Percentiles rank a stretch among this genome's conserved stretches.
Conservation (phyloP, 2,329 filamentous ascomycete genomes). For the Colletotrichum liriopes region DNA sequence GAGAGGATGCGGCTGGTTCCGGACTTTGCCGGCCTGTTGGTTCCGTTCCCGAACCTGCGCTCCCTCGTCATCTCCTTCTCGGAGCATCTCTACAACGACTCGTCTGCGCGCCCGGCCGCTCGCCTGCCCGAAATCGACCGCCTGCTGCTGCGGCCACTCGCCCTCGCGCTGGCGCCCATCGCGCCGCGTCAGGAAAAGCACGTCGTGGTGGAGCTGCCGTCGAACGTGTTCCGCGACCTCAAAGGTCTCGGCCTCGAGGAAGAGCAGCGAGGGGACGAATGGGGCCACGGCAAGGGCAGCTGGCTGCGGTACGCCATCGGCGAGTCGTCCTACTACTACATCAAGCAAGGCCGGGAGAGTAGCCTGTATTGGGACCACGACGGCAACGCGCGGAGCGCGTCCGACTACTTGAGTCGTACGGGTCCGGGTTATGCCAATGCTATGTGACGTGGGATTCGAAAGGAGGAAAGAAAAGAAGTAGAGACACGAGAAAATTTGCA, state of each 20-base stretch:
- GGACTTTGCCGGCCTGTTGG: neutral
- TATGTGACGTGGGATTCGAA: neutral
- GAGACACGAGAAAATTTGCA: neutral
- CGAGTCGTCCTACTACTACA: neutral
- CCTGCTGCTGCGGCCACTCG: slow-evolving; percentile 22
- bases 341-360: neutral
- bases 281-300: neutral
- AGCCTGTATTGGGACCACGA: neutral
- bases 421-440: neutral
- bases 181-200: neutral
- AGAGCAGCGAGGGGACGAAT: neutral
- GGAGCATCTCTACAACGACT: slow-evolving; percentile 3
- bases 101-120: neutral
- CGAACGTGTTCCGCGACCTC: too few species aligned
- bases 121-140: slow-evolving; percentile 20
- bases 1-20: slow-evolving; percentile 7
- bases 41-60: slow-evolving; percentile 1
- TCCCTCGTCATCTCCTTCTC: slow-evolving; percentile 21
- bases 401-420: neutral
- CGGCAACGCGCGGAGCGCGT: neutral
- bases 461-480: neutral
- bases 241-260: too few species aligned
- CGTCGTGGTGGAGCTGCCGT: neutral
- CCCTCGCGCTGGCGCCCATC: neutral
- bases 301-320: neutral